phyloP scores from a whole-genome alignment of 75 land plant species.

The Sequoia sempervirens region DNA sequence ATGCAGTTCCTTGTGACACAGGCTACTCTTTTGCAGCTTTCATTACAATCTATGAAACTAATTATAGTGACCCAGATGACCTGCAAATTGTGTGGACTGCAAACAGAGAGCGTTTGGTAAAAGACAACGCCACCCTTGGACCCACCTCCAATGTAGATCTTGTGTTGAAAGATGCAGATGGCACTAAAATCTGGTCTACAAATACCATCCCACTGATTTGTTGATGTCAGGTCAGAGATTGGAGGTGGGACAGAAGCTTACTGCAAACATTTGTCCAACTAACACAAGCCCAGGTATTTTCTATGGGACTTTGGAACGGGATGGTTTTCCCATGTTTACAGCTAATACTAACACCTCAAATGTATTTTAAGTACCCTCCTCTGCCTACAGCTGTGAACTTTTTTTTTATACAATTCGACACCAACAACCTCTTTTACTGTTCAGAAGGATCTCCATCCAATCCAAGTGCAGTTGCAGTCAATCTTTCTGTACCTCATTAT shows the following conservation, averaged over 20 bases:
- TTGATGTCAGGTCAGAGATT: background rate
- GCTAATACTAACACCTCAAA: background rate
- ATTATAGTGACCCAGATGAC: background rate
- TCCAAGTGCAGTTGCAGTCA: no score
- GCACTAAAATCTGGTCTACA: conserved; percentile 29
- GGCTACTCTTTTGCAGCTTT: background rate
- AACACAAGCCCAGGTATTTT: conserved; percentile 1
- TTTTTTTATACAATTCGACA: background rate
- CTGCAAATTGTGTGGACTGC: conserved; percentile 34
- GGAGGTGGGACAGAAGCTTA: background rate
- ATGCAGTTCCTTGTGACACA: no score
- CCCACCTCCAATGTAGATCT: conserved; percentile 16
- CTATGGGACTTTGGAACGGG: background rate
- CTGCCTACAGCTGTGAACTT: background rate
- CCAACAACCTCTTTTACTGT: background rate
- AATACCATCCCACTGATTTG: conserved; percentile 24
- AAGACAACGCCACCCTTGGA: conserved; percentile 15
- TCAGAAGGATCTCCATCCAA: background rate
- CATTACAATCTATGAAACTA: background rate
- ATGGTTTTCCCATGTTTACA: background rate
- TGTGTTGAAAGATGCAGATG: conserved; percentile 14
- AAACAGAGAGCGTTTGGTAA: conserved; percentile 26
- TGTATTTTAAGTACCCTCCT: background rate
- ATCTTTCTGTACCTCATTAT: background rate
- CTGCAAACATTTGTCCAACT: background rate